Evolutionary conservation across 495 filamentous ascomycete species (phyloP), one percentile per base, ranked within the genome.

Genomic region (Aspergillus diversus): DNA sequence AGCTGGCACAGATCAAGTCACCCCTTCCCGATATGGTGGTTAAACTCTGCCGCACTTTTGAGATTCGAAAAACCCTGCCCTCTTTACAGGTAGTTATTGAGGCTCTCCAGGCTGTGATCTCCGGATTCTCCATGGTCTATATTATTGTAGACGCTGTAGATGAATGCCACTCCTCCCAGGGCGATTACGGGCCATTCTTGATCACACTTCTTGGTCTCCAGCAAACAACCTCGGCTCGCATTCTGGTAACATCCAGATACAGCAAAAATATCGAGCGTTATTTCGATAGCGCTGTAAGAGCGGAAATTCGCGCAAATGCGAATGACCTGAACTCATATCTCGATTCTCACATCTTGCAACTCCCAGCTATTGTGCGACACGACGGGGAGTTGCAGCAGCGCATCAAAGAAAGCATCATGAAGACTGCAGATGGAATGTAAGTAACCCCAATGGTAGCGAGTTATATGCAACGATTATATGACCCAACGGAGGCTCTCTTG

Each of bases 71-170:
- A 21, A 77, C 60, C 0, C 64, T 66, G n/a, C 75, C 74, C 55
- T 67, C 67, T 55, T 39, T 73, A 55, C 64, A 71, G 6, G 77
- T 77, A 56, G 33, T 76, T 13, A 66, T 60, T 5, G 59, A 46
- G 49, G 63, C 65, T 43, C n/a, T 64, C 39, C 39, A 43, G 39
- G 11, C 39, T 83, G 5, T 54, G 68, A 5, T 67, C 66, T 16
- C 63, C 74, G 7, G 60, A 60, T 31, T 47, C 52, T 0, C 51
- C 39, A 64, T 13, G 35, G 59, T 68, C 17, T 70, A 75, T 56
- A 64, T 84, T 49, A 61, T 84, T 33, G 61, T 83, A n/a, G 80
- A 83, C 57, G 82, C 80, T 11, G 57, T 77, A 0, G 74, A 77
- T 51, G 74, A 77, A 66, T 73, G 63, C 33, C 12, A 42, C 7